Evolutionary conservation across 2,329 filamentous ascomycete genomes (phyloP), one percentile per base, ranked within the genome.

Genomic region (Verticillium zaregamsianum): DNA sequence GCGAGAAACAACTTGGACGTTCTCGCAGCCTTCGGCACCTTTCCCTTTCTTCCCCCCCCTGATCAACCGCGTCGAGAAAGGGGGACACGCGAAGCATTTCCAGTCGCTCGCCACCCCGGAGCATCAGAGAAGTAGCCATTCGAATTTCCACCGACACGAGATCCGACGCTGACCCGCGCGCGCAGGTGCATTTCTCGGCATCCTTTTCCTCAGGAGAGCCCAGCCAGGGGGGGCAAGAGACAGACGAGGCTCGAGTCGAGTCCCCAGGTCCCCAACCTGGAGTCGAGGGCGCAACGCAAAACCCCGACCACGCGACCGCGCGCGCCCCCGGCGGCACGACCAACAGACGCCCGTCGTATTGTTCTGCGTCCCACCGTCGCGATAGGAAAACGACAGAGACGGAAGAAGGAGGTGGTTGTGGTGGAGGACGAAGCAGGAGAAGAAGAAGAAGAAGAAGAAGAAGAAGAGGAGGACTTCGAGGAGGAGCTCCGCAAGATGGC

Each of bases 401-500:
- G 45, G 54, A 55, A 32, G 32, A 57, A 57, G 55, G 55, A 23
- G 33, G 31, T 35, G 55, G 28, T 35, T 20, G 28, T 35, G 55
- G 45, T 11, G 45, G 45, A 23, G 45, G 45, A 45, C 37, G 37
- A 92, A 92, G 83, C 95, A 91, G 83, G 28, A 28, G 28, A 93
- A 93, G 84, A 96, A 93, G 86, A 92, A 91, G 85, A 87, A 90
- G 83, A 90, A 90, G 78, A 90, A 90, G 85, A 89, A 89, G 86
- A 86, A 86, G 78, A 82, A 85, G 73, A 65, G 55, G 68, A 66
- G 23, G 68, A 66, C 15, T 74, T 68, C 45, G 70, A 66, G 7
- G 68, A 72, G 57, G 68, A 72, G 45, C 74, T 72, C 64, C 74
- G 77, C 59, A 73, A 77, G 70, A 75, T 78, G 63, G 75, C 79